Evolutionary conservation across 2,329 filamentous ascomycete species (phyloP).

Genomic region (Moelleriella libera): DNA sequence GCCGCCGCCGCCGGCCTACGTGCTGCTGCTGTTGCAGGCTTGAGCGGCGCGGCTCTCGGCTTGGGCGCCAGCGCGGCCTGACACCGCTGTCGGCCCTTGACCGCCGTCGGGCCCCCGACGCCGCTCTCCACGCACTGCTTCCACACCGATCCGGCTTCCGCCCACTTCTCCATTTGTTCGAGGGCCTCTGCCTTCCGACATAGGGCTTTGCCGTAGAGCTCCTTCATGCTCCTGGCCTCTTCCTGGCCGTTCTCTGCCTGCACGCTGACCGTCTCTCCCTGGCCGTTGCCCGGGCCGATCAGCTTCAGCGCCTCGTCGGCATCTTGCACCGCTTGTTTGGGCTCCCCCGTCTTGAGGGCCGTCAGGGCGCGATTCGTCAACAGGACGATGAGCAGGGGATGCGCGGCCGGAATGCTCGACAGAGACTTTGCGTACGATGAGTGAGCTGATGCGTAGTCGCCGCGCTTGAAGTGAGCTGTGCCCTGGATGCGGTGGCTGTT

Average conservation of each 20-base stretch:
- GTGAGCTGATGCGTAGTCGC: conserved; percentile 82
- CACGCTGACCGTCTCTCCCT: conserved; percentile 66
- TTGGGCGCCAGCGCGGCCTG: conserved; percentile 64
- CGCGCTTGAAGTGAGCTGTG: conserved; percentile 82
- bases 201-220: conserved; percentile 85
- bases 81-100: conserved; percentile 76
- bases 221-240: conserved; percentile 71
- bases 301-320: conserved; percentile 67
- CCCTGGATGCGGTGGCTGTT: conserved; percentile 68
- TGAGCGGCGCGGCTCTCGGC: conserved; percentile 32
- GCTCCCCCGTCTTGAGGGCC: conserved; percentile 79
- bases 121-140: conserved; percentile 69
- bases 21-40: conserved; percentile 29
- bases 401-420: conserved; percentile 55
- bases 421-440: conserved; percentile 69
- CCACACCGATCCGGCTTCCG: conserved; percentile 71
- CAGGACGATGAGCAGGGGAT: conserved; percentile 78
- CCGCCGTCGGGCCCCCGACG: conserved; percentile 71
- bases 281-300: conserved; percentile 67
- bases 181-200: conserved; percentile 91
- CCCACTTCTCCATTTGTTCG: conserved; percentile 91
- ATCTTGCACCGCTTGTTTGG: conserved; percentile 74
- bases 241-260: conserved; percentile 40
- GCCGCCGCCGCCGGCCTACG: conserved; percentile 22
- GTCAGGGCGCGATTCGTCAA: conserved; percentile 86